These are phyloP conservation scores for Hanseniaspora occidentalis DNA, from an alignment of 805 yeast genomes.

Conservation along the genomic window DNA sequence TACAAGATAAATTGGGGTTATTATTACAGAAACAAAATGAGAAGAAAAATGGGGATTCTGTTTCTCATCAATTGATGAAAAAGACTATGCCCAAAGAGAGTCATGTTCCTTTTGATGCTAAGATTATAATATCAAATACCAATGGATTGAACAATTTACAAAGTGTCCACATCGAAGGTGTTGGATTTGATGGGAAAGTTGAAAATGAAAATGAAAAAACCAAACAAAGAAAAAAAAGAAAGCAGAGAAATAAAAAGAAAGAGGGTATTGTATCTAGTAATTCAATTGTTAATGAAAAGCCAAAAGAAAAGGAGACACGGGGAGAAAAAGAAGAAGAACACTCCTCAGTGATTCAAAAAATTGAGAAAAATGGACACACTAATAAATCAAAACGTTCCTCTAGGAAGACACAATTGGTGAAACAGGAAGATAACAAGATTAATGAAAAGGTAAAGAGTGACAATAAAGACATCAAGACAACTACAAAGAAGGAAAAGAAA, in stretches of 20 bases:
- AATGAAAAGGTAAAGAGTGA: too few species aligned
- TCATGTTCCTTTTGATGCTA: too few species aligned
- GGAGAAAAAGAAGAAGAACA: not conserved
- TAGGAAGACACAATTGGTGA: not conserved
- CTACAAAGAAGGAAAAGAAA: slow-evolving; percentile 6
- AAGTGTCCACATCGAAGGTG: too few species aligned
- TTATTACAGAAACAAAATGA: too few species aligned
- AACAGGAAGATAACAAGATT: not conserved
- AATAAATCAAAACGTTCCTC: not conserved
- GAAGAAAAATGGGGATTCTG: too few species aligned
- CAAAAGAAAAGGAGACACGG: not conserved
- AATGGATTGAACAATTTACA: too few species aligned
- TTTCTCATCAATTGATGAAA: too few species aligned
- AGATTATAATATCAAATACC: too few species aligned
- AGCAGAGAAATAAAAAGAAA: not conserved
- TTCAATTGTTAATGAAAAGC: not conserved
- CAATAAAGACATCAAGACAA: slow-evolving; percentile 6
- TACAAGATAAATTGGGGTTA: too few species aligned
- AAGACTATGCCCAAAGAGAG: too few species aligned
- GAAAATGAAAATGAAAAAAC: not conserved
- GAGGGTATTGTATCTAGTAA: too few species aligned
- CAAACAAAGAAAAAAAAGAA: not conserved
- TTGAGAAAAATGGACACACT: not conserved
- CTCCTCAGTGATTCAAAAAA: not conserved
- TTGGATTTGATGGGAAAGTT: too few species aligned